phyloP scores from a whole-genome alignment of 805 yeast genomes.

The Candida jianshihensis region DNA sequence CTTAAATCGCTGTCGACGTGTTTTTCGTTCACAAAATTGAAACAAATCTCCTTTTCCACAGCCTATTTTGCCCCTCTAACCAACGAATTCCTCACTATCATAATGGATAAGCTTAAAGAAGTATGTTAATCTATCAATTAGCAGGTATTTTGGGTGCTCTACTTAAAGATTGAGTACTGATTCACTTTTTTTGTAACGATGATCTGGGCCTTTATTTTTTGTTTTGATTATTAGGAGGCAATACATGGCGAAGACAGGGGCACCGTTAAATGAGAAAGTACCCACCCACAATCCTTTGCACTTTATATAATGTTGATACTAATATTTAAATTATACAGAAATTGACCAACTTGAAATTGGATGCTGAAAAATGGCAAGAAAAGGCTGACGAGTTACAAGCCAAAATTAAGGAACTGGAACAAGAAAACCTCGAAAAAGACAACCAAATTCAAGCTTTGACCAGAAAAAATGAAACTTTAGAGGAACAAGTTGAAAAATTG shows the following conservation, averaged over 20 bases:
- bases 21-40: background rate
- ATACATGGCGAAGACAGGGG: too few species aligned
- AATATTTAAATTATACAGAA: conserved; percentile 40
- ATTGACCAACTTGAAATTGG: conserved; percentile 82
- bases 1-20: background rate
- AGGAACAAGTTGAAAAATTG: conserved; percentile 67
- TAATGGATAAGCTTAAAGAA: conserved; percentile 45
- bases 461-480: conserved; percentile 86
- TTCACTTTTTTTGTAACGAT: too few species aligned
- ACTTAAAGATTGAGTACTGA: too few species aligned
- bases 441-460: conserved; percentile 90
- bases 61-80: background rate
- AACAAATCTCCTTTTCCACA: background rate
- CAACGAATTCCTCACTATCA: background rate
- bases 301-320: conserved; percentile 7
- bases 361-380: conserved; percentile 96
- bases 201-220: too few species aligned
- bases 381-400: conserved; percentile 82
- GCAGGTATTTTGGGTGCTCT: too few species aligned
- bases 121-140: conserved; percentile 24
- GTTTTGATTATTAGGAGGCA: too few species aligned
- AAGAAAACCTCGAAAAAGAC: conserved; percentile 86
- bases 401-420: conserved; percentile 84
- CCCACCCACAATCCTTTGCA: too few species aligned
- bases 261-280: too few species aligned